Conservation (phyloP, 495 filamentous ascomycete species). For the Pseudevernia furfuracea region DNA sequence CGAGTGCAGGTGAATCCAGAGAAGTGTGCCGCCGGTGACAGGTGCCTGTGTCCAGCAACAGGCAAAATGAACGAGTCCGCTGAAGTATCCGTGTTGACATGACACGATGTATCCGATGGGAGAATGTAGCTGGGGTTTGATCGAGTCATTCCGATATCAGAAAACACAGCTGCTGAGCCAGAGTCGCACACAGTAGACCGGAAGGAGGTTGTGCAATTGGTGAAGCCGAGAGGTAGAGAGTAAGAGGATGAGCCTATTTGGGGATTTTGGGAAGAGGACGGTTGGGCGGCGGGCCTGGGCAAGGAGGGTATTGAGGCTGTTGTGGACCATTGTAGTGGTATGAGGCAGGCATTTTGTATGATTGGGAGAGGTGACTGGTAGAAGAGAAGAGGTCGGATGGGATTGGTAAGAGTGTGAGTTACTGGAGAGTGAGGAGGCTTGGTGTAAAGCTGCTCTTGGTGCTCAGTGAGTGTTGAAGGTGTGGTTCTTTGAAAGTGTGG, state of each 20-base stretch:
- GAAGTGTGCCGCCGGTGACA: background rate
- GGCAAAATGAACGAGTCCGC: background rate
- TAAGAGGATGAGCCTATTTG: constrained; percentile 10
- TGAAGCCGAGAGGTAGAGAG: background rate
- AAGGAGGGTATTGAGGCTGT: constrained; percentile 24
- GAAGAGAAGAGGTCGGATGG: constrained; percentile 80
- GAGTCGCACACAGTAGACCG: background rate
- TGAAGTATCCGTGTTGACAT: background rate
- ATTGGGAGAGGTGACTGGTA: constrained; percentile 29
- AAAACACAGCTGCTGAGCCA: background rate
- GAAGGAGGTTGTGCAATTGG: background rate
- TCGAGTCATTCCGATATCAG: background rate
- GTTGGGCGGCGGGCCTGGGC: constrained; percentile 28
- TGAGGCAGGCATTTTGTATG: constrained; percentile 22
- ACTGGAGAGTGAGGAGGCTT: background rate
- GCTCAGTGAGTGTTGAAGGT: background rate
- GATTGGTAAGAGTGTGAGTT: constrained; percentile 42
- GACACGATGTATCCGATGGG: background rate
- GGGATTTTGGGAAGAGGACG: constrained; percentile 28
- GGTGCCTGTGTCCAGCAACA: constrained; percentile 13
- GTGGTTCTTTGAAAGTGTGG: constrained; percentile 23
- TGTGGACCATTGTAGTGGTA: constrained; percentile 18
- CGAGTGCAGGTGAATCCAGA: constrained; percentile 4
- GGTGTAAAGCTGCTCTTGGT: background rate
- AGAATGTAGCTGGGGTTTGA: background rate